Base-by-base conservation (phyloP, 306 rosid genomes). In the Astragalus membranaceus region DNA sequence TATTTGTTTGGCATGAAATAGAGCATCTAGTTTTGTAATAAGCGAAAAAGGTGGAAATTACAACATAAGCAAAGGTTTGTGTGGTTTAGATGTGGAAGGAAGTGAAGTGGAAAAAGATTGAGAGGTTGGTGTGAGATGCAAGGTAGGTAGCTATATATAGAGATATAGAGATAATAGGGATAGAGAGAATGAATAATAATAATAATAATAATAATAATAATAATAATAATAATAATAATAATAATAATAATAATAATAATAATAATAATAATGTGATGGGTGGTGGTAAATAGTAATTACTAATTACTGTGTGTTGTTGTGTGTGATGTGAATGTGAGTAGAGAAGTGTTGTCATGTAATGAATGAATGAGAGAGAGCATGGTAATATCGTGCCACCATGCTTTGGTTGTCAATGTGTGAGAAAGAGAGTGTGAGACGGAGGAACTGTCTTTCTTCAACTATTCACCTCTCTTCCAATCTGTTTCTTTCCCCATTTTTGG, bases 361-460 rank as follows among this genome's bases (percentile, higher is more conserved):
- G 39, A 20, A 52, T 29, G 15, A 41, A 60, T n/a, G 30, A 16
- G 41, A 5, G 47, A 53, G 54, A 78, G 75, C 52, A 63, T 66
- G 82, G 32, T 67, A 50, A 68, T 69, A 78, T 44, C 1, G 80
- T 76, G 84, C 62, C 76, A 77, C 73, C 73, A 64, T 64, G 78
- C 33, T 71, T 67, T 58, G 75, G 83, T 82, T 76, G 98, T 91
- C 96, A 82, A 88, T 85, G 95, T 85, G 91, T 83, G 90, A 79
- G 98, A 92, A 81, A 86, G 89, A 86, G 95, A 86, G 98, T 88
- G 89, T 83, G 95, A 73, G 84, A 82, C 95, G 96, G 89, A 39
- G 50, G 9, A 1, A 37, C n/a, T 1, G 26, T 59, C 26, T 59
- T 3, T 59, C 65, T 82, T 70, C 12, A 67, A 78, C 75, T 82